A percentile compares a stretch with the other conserved stretches of the same genome.
Evolutionary conservation across 176 grass and related monocot species (phyloP).

Genomic region (Eleusine coracana): DNA sequence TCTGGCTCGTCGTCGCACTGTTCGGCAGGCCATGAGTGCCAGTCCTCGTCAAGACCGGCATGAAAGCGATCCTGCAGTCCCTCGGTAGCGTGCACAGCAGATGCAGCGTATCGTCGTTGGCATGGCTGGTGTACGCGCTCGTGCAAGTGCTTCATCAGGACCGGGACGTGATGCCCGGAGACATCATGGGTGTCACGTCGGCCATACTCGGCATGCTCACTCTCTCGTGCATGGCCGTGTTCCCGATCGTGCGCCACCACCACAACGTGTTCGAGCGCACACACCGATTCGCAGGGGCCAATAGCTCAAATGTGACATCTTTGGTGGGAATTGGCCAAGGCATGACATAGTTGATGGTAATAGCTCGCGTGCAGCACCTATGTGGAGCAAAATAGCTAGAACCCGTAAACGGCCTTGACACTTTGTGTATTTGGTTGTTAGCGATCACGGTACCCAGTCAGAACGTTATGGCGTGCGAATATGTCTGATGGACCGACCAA

Average conservation of each 20-base stretch:
- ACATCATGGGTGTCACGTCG: slow-evolving; percentile 43
- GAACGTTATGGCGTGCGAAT: too few relatives aligned
- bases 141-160: not conserved
- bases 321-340: too few relatives aligned
- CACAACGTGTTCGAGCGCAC: slow-evolving; percentile 77
- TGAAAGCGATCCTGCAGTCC: slow-evolving; percentile 57
- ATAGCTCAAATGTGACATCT: too few relatives aligned
- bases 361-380: too few relatives aligned
- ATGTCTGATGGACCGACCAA: too few relatives aligned
- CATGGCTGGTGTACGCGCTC: slow-evolving; percentile 53
- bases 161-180: slow-evolving; percentile 27
- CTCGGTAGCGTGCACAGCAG: slow-evolving; percentile 64
- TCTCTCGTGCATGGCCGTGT: slow-evolving; percentile 50
- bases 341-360: too few relatives aligned
- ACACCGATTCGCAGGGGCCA: slow-evolving; percentile 73
- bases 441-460: too few relatives aligned
- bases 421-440: too few relatives aligned
- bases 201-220: slow-evolving; percentile 50
- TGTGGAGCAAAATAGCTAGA: too few relatives aligned
- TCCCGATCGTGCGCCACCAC: slow-evolving; percentile 72
- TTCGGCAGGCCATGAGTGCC: slow-evolving; percentile 50
- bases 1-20: slow-evolving; percentile 52
- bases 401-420: too few relatives aligned
- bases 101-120: slow-evolving; percentile 59
- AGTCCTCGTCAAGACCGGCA: slow-evolving; percentile 43